Conservation (phyloP, 176 grass and related monocot genomes). For the Oryza australiensis region DNA sequence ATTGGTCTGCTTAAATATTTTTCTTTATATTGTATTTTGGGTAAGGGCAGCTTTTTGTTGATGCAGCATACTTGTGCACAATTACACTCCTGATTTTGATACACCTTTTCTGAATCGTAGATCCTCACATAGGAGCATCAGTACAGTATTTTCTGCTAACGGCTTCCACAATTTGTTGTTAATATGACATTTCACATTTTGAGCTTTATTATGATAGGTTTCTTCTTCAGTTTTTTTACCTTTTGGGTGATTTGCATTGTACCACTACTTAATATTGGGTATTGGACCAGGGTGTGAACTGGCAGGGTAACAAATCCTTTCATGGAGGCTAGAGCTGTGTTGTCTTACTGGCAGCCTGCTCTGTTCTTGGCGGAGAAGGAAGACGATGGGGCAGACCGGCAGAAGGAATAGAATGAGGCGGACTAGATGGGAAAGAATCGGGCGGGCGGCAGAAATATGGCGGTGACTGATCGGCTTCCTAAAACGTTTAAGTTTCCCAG, state of each 20-base stretch:
- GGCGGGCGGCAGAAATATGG: no score
- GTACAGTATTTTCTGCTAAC: conserved; percentile 1
- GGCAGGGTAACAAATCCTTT: conserved; percentile 55
- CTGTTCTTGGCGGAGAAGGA: no score
- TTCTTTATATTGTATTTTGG: neutral
- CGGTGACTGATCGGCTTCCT: no score
- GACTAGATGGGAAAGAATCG: no score
- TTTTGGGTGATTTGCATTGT: conserved; percentile 17
- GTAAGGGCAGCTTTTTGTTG: neutral
- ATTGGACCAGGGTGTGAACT: conserved; percentile 61
- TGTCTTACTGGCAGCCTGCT: no score
- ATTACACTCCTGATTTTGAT: neutral
- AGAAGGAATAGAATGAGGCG: no score
- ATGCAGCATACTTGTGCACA: conserved; percentile 7
- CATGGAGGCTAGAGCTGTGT: conserved; percentile 56
- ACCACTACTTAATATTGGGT: conserved; percentile 28
- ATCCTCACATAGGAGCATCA: conserved; percentile 13
- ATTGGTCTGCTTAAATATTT: conserved; percentile 14
- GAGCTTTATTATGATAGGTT: neutral
- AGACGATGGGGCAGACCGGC: no score
- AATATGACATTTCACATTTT: conserved; percentile 20
- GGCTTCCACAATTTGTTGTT: conserved; percentile 13
- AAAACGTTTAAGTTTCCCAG: no score
- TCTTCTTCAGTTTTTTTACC: neutral
- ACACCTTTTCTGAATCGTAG: conserved; percentile 1